Evolutionary conservation across 1,284 basidiomycete genomes (phyloP).

Genomic region (Polyporus tsugae): DNA sequence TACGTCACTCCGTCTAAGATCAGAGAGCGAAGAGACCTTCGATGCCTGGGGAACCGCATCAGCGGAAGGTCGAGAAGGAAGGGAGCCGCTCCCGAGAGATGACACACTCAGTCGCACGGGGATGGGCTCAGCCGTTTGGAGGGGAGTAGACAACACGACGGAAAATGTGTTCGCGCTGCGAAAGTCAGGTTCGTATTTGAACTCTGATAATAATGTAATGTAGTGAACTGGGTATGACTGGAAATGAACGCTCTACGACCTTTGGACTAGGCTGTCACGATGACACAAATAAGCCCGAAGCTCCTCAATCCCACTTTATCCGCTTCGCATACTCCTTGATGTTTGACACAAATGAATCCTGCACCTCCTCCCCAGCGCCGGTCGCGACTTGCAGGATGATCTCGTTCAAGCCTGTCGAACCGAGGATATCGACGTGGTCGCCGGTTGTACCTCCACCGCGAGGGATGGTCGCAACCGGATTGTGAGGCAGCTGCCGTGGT

Average conservation of each 20-base stretch:
- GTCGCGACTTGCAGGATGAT: slow-evolving; percentile 91
- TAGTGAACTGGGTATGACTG: not conserved
- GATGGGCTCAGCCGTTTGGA: not conserved
- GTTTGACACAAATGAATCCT: slow-evolving; percentile 80
- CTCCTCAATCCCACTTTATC: slow-evolving; percentile 76
- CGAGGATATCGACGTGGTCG: slow-evolving; percentile 95
- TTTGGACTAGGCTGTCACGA: not conserved
- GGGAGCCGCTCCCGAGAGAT: not conserved
- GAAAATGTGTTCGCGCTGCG: not conserved
- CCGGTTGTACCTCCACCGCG: slow-evolving; percentile 92
- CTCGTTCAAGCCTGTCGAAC: slow-evolving; percentile 88
- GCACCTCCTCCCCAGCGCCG: slow-evolving; percentile 75
- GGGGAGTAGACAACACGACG: not conserved
- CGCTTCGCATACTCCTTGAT: slow-evolving; percentile 81
- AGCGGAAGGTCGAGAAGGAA: not conserved
- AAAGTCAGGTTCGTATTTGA: too few relatives aligned
- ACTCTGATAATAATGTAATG: not conserved
- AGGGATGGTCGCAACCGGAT: slow-evolving; percentile 77
- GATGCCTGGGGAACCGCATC: not conserved
- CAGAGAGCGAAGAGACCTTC: not conserved
- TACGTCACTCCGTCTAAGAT: not conserved
- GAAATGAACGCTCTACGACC: not conserved
- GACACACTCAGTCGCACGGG: not conserved
- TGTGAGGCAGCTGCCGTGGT: slow-evolving; percentile 79
- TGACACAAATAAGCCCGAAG: not conserved